Evolutionary conservation across 805 yeast genomes (phyloP).

Genomic region (Myxozyma monticola): DNA sequence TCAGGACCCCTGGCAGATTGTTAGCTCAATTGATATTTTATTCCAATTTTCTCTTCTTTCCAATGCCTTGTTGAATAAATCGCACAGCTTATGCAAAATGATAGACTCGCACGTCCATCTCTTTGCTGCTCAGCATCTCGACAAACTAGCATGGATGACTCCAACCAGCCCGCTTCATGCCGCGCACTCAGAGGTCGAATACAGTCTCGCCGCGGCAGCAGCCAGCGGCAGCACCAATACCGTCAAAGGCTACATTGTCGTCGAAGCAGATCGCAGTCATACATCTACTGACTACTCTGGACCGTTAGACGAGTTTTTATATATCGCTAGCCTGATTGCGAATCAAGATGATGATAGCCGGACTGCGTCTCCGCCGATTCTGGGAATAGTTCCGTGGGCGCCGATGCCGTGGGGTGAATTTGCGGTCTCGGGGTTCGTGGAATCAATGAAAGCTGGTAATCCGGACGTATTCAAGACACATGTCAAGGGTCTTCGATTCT

Average conservation of each 20-base stretch:
- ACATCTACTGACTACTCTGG: conserved; percentile 34
- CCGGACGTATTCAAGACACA: conserved; percentile 22
- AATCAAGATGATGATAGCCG: too few species aligned
- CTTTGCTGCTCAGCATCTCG: conserved; percentile 35
- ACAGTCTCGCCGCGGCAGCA: conserved; percentile 17
- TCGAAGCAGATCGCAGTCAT: conserved; percentile 42
- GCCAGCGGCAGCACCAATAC: conserved; percentile 6
- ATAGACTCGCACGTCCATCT: conserved; percentile 46
- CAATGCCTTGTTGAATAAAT: too few species aligned
- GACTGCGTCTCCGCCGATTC: conserved; percentile 19
- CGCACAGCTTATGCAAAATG: too few species aligned
- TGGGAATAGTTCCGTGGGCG: conserved; percentile 49
- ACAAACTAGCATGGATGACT: conserved; percentile 41
- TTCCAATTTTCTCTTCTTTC: too few species aligned
- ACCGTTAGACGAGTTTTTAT: conserved; percentile 38
- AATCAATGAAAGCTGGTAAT: conserved; percentile 23
- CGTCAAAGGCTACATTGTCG: conserved; percentile 39
- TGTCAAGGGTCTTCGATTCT: conserved; percentile 46
- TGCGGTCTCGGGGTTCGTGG: conserved; percentile 26
- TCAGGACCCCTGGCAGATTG: too few species aligned
- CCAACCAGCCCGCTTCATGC: conserved; percentile 35
- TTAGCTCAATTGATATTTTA: too few species aligned
- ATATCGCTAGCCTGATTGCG: conserved; percentile 31
- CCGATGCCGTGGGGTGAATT: conserved; percentile 44
- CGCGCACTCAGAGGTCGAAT: conserved; percentile 38